Evolutionary conservation across 2,329 filamentous ascomycete genomes (phyloP).

Genomic region (Phoma sp.): DNA sequence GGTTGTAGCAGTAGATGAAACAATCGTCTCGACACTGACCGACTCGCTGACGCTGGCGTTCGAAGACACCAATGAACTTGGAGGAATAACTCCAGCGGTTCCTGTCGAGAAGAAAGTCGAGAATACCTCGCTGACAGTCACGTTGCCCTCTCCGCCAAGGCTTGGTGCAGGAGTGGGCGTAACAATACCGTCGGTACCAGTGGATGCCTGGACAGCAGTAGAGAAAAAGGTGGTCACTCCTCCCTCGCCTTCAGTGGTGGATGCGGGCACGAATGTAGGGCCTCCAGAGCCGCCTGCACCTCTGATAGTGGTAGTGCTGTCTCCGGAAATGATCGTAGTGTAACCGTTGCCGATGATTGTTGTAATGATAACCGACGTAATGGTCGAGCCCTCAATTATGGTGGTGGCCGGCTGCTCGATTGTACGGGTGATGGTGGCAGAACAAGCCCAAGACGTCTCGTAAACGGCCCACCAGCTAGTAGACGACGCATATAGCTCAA

Average conservation of each 20-base stretch:
- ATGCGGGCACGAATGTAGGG: constrained; percentile 36
- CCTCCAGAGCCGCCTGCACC: constrained; percentile 21
- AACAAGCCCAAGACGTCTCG: constrained; percentile 36
- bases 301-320: constrained; percentile 24
- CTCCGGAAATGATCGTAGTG: constrained; percentile 34
- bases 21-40: not conserved
- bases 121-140: constrained; percentile 21
- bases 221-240: constrained; percentile 33
- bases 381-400: constrained; percentile 17
- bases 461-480: constrained; percentile 38
- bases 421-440: constrained; percentile 28
- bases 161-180: constrained; percentile 18
- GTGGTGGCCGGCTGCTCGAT: constrained; percentile 28
- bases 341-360: constrained; percentile 33
- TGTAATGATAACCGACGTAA: constrained; percentile 22
- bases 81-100: constrained; percentile 21
- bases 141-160: constrained; percentile 12
- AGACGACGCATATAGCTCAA: constrained; percentile 33
- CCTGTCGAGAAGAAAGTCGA: constrained; percentile 24
- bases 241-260: constrained; percentile 30
- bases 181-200: constrained; percentile 22
- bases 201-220: constrained; percentile 26
- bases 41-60: constrained; percentile 5
- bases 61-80: constrained; percentile 2
- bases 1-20: constrained; percentile 9